Conservation (phyloP, 768 basidiomycete species). For the Rhizopogon sp. region DNA sequence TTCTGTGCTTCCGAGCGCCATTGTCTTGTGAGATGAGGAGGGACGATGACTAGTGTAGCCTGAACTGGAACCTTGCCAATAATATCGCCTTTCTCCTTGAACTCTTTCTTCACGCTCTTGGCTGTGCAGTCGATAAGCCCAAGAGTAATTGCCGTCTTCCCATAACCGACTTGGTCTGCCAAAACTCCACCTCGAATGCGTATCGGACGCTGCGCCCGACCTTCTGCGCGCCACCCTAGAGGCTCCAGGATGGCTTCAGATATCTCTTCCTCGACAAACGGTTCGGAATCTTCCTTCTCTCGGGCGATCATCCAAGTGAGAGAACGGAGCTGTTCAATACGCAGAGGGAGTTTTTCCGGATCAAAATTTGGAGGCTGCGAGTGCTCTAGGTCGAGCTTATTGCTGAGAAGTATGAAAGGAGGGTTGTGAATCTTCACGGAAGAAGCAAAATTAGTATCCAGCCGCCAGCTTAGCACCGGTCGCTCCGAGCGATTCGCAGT, state of each 20-base stretch:
- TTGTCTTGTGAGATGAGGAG: constrained; percentile 84
- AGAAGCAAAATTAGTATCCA: constrained; percentile 75
- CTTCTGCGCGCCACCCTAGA: constrained; percentile 93
- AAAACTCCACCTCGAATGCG: constrained; percentile 84
- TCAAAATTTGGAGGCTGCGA: constrained; percentile 73
- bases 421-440: constrained; percentile 52
- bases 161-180: constrained; percentile 95
- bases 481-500: constrained; percentile 40
- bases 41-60: constrained; percentile 81
- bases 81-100: constrained; percentile 40
- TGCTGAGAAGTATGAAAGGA: constrained; percentile 70
- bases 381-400: constrained; percentile 66
- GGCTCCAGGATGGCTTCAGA: constrained; percentile 84
- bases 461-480: constrained; percentile 66
- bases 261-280: constrained; percentile 92
- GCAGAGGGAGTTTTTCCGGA: constrained; percentile 46
- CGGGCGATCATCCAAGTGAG: constrained; percentile 89
- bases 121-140: constrained; percentile 77
- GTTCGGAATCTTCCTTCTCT: constrained; percentile 56
- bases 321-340: constrained; percentile 86
- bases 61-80: constrained; percentile 69
- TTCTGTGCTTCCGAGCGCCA: constrained; percentile 86
- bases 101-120: constrained; percentile 52
- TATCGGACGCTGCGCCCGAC: constrained; percentile 74
- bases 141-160: constrained; percentile 93